Evolutionary conservation across 495 filamentous ascomycete species (phyloP).

Genomic region (Amphirosellinia nigrospora): DNA sequence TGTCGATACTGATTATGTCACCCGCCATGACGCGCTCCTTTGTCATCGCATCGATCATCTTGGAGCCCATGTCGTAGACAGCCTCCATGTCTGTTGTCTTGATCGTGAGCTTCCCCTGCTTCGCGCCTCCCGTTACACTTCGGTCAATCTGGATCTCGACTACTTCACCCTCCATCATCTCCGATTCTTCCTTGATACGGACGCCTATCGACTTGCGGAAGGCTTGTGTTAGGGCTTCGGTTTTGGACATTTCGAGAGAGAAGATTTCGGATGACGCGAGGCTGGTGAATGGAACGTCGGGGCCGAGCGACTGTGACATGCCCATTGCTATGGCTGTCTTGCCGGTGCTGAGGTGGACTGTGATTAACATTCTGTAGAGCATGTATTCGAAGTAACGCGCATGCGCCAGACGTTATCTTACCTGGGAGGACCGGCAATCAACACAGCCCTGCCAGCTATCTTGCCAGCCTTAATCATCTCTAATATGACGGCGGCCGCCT

Average conservation of each 20-base stretch:
- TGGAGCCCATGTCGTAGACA: slow-evolving; percentile 97
- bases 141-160: slow-evolving; percentile 99
- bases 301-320: slow-evolving; percentile 93
- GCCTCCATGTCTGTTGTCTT: slow-evolving; percentile 99
- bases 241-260: slow-evolving; percentile 98
- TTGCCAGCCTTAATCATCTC: slow-evolving; percentile 99
- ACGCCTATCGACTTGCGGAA: slow-evolving; percentile 98
- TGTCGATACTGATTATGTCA: slow-evolving; percentile 97
- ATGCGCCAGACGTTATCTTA: slow-evolving; percentile 29
- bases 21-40: slow-evolving; percentile 98
- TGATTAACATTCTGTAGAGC: slow-evolving; percentile 1
- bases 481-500: slow-evolving; percentile 91
- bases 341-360: slow-evolving; percentile 69
- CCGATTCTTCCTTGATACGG: slow-evolving; percentile 95
- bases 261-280: slow-evolving; percentile 96
- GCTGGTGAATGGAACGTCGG: slow-evolving; percentile 95
- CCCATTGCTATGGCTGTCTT: slow-evolving; percentile 99
- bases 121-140: slow-evolving; percentile 93
- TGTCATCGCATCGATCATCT: slow-evolving; percentile 99
- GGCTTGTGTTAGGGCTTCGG: slow-evolving; percentile 94
- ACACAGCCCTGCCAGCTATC: slow-evolving; percentile 92
- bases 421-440: slow-evolving; percentile 94
- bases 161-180: slow-evolving; percentile 98
- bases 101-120: slow-evolving; percentile 98
- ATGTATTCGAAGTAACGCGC: not conserved